Evolutionary conservation across 2,329 filamentous ascomycete genomes (phyloP).

Genomic region (Xylariomycetidae sp.): DNA sequence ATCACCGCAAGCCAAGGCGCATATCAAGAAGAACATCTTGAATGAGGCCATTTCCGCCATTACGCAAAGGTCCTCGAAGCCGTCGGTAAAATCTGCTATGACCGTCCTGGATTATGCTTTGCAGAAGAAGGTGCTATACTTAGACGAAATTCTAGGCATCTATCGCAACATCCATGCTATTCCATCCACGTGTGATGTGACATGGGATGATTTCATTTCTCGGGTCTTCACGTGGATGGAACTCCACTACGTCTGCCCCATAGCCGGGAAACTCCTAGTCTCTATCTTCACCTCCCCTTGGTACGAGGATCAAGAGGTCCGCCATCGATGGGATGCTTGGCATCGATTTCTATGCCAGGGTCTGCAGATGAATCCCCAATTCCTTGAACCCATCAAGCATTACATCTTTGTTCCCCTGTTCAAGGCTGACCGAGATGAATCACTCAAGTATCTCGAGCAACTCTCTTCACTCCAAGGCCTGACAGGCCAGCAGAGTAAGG

Average conservation of each 20-base stretch:
- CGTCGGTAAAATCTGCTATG: constrained; percentile 65
- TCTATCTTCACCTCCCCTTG: constrained; percentile 48
- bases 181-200: constrained; percentile 18
- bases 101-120: constrained; percentile 64
- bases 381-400: constrained; percentile 59
- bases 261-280: constrained; percentile 57
- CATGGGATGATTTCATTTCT: constrained; percentile 48
- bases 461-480: constrained; percentile 49
- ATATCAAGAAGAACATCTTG: constrained; percentile 42
- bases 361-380: constrained; percentile 42
- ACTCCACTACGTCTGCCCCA: constrained; percentile 53
- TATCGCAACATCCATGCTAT: constrained; percentile 33
- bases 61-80: constrained; percentile 54
- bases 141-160: constrained; percentile 39
- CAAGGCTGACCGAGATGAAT: constrained; percentile 49
- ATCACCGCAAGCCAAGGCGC: constrained; percentile 28
- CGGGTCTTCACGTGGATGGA: constrained; percentile 52
- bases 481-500: constrained; percentile 38
- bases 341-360: constrained; percentile 52
- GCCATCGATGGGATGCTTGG: constrained; percentile 43
- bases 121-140: constrained; percentile 51
- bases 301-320: constrained; percentile 24
- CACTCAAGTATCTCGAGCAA: constrained; percentile 52
- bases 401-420: constrained; percentile 62
- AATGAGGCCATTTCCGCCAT: constrained; percentile 54